phyloP scores from a whole-genome alignment of 1,139 yeast species.

The Taphrina betulina region DNA sequence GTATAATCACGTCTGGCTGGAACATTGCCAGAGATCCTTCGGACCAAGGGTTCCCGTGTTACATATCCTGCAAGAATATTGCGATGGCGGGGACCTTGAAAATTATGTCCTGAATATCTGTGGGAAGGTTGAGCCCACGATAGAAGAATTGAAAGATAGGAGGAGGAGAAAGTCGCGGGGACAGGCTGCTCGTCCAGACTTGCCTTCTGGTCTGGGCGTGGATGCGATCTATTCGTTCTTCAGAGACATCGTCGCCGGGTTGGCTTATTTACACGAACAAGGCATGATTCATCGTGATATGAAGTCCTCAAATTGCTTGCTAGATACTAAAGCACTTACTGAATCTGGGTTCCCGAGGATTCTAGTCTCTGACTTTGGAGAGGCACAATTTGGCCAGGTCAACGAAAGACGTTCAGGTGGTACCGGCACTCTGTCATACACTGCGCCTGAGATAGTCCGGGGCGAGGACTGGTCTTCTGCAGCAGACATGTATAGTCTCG shows the following conservation, averaged over 20 bases:
- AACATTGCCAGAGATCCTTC: constrained; percentile 61
- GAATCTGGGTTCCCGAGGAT: constrained; percentile 57
- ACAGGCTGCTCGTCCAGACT: not conserved
- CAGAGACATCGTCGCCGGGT: constrained; percentile 66
- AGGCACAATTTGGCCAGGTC: constrained; percentile 59
- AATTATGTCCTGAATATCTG: constrained; percentile 50
- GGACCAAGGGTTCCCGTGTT: constrained; percentile 74
- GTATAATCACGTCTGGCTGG: constrained; percentile 91
- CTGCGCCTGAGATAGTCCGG: constrained; percentile 35
- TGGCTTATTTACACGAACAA: constrained; percentile 65
- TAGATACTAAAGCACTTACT: constrained; percentile 40
- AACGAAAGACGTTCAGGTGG: constrained; percentile 11
- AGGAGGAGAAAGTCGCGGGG: constrained; percentile 33
- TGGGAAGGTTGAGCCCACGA: constrained; percentile 34
- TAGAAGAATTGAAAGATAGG: constrained; percentile 35
- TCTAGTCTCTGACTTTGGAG: constrained; percentile 86
- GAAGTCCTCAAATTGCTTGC: constrained; percentile 80
- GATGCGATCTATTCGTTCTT: constrained; percentile 64
- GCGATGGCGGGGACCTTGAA: constrained; percentile 84
- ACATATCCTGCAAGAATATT: constrained; percentile 78
- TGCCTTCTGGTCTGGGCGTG: constrained; percentile 36
- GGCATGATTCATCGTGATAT: constrained; percentile 82
- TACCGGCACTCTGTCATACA: constrained; percentile 40
- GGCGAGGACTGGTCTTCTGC: constrained; percentile 25
- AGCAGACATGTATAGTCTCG: constrained; percentile 76